Percentiles rank a stretch among this genome's conserved stretches.
phyloP scores from a whole-genome alignment of 768 basidiomycete species.

The Tulasnella sp. region DNA sequence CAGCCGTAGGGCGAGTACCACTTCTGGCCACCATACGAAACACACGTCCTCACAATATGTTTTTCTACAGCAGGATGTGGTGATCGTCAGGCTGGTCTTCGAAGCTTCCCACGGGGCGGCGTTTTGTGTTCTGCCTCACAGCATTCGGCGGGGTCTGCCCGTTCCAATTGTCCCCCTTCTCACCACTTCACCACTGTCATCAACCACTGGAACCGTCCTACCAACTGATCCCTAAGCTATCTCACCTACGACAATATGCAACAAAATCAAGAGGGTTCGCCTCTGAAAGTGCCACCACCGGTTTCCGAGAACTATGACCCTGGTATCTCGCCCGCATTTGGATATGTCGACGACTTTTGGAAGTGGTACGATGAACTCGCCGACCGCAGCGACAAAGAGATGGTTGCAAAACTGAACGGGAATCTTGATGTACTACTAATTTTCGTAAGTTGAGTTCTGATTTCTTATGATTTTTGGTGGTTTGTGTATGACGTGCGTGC shows the following conservation, averaged over 20 bases:
- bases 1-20: too few species aligned
- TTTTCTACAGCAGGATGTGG: neutral
- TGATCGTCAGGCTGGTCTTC: neutral
- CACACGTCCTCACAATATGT: neutral
- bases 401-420: neutral
- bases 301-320: neutral
- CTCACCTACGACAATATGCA: neutral
- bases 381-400: conserved; percentile 5
- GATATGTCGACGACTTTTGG: neutral
- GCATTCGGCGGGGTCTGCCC: too few species aligned
- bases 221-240: neutral
- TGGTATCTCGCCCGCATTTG: neutral
- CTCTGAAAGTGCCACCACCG: neutral
- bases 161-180: neutral
- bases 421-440: neutral
- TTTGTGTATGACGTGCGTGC: too few species aligned
- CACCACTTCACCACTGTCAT: neutral
- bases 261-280: neutral
- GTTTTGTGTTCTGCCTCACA: neutral
- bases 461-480: neutral
- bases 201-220: neutral
- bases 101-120: neutral
- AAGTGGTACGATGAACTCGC: conserved; percentile 3
- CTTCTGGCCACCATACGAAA: neutral
- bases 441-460: neutral